These are phyloP conservation scores for Cyclocybe aegerita DNA, from an alignment of 768 basidiomycete genomes.

Conservation along the genomic window DNA sequence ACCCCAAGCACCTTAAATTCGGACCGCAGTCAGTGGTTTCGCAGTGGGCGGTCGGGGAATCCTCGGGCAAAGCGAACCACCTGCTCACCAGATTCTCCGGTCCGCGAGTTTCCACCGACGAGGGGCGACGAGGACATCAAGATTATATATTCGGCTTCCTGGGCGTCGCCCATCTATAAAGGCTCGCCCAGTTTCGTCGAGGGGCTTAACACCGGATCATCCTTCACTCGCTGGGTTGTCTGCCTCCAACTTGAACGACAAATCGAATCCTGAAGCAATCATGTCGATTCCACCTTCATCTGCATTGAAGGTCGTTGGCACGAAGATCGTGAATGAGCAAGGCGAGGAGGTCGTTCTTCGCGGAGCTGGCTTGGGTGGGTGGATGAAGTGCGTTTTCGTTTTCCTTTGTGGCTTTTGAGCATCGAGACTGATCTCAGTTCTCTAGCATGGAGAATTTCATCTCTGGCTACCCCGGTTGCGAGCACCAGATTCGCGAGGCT, in stretches of 20 bases:
- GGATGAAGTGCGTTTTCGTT: slow-evolving; percentile 72
- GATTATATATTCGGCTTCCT: no score
- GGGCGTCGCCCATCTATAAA: no score
- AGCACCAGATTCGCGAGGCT: slow-evolving; percentile 73
- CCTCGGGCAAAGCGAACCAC: slow-evolving; percentile 12
- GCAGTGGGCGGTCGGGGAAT: slow-evolving; percentile 8
- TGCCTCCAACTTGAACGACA: not conserved
- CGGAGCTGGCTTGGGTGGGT: slow-evolving; percentile 80
- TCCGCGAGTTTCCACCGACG: slow-evolving; percentile 1
- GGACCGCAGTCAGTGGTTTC: no score
- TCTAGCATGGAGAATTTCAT: slow-evolving; percentile 78
- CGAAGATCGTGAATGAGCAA: slow-evolving; percentile 56
- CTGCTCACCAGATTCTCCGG: slow-evolving; percentile 12
- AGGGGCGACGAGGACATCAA: no score
- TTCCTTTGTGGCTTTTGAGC: not conserved
- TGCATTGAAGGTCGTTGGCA: slow-evolving; percentile 55
- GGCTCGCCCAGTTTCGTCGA: no score
- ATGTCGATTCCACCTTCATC: slow-evolving; percentile 27
- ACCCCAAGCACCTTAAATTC: no score
- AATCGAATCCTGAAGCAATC: slow-evolving; percentile 1
- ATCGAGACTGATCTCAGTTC: slow-evolving; percentile 2
- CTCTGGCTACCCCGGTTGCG: slow-evolving; percentile 78
- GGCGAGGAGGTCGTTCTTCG: slow-evolving; percentile 60
- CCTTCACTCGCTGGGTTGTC: not conserved
- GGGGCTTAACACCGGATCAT: no score